Evolutionary conservation across 495 filamentous ascomycete genomes (phyloP), one percentile per base, ranked within the genome.

Genomic region (Neurospora sp.): DNA sequence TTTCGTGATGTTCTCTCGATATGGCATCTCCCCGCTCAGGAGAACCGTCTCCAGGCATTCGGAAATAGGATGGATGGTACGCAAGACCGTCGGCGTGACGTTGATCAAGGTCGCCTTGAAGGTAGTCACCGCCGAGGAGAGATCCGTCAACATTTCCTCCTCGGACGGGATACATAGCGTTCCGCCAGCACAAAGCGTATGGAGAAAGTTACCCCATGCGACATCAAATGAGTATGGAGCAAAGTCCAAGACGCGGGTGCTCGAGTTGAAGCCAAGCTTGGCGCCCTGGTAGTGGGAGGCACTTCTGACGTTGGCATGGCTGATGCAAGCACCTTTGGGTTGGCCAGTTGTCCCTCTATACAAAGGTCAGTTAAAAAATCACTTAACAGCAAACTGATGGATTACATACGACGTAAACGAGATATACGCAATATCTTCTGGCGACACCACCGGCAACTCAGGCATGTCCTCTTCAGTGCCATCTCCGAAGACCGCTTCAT

Each of bases 191-290:
- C 86, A 87, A 6, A 92, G 78, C 0, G 86, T 83, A 16, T 85
- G 84, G n/a, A 89, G 81, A 4, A 87, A 86, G 20, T 91, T 88
- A 2, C 84, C 72, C 7, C 89, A 76, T 48, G 84, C 84, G 16
- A 84, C 83, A 71, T 92, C 90, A 40, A 90, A 91, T 0, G 86
- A 87, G 73, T 87, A 87, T 27, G 87, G 85, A 4, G 88, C 85
- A 70, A 87, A 90, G 71, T 91, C 87, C 14, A 91, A 74, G 1
- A 86, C 81, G 7, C 86, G 75, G 9, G 84, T 83, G 1, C 70
- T 69, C 7, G 42, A 8, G 42, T 17, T 44, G 17, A 44, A 44
- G 42, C 42, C 42, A 3, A 44, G 17, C 17, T 44, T 44, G 42
- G 42, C 42, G 42, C 42, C 42, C 0, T 44, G 42, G 42, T 44